Percentiles rank a stretch among this genome's conserved stretches.
phyloP scores from a whole-genome alignment of 2,329 filamentous ascomycete species.

The Aspergillus sp. region DNA sequence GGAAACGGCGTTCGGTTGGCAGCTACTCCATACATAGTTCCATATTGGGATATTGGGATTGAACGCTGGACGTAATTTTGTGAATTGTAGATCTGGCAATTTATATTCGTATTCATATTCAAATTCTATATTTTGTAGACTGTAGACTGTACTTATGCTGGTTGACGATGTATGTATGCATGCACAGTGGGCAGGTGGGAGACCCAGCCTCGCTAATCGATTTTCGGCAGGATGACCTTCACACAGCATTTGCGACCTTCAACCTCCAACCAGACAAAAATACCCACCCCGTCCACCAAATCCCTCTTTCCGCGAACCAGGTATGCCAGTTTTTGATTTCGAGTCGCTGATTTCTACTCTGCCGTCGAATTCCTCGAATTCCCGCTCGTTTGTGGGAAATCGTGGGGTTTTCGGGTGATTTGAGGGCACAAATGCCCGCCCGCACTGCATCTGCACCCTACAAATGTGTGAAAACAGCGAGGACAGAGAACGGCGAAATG shows the following conservation, averaged over 20 bases:
- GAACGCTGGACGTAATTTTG: too few species aligned
- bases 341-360: constrained; percentile 13
- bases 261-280: constrained; percentile 31
- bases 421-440: constrained; percentile 9
- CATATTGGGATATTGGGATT: too few species aligned
- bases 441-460: constrained; percentile 1
- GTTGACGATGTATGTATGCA: not conserved
- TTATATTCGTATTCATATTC: not conserved
- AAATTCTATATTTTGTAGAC: not conserved
- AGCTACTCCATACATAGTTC: too few species aligned
- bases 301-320: constrained; percentile 26
- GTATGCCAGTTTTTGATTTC: constrained; percentile 25
- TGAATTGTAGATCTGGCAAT: not conserved
- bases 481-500: too few species aligned
- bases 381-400: constrained; percentile 19
- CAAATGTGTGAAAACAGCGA: constrained; percentile 5
- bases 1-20: too few species aligned
- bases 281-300: constrained; percentile 32
- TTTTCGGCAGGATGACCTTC: constrained; percentile 36
- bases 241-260: constrained; percentile 33
- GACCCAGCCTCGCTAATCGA: constrained; percentile 37
- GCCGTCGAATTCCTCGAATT: constrained; percentile 18
- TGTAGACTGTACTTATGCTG: not conserved
- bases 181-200: constrained; percentile 27
- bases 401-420: constrained; percentile 7